Base-by-base conservation (phyloP, 192 early-diverging fungal species). In the Allomyces arbusculus region DNA sequence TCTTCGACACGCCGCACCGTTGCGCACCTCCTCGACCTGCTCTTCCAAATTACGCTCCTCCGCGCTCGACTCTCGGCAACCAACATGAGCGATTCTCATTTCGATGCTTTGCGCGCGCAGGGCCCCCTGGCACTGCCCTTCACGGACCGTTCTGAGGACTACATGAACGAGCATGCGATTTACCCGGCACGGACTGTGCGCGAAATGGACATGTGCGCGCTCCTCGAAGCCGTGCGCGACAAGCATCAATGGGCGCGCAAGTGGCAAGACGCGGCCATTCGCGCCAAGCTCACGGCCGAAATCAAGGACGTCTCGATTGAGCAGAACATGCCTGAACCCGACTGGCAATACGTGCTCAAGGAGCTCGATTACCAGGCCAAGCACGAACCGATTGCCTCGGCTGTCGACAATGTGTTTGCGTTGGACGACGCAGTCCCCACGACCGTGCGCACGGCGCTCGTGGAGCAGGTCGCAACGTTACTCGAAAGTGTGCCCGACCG, bases 151-250 rank as follows among this genome's bases (percentile, higher is more conserved):
- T 7, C 33, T 7, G 33, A 40, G 4, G 50, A 58, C 50, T 58
- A 58, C 50, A 14, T 14, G 50, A n/a, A 58, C 16, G 50, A 58
- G 5, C 4, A 58, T 10, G 50, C 50, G 50, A 14, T 20, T 14
- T 58, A 58, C 50, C 7, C 16, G 12, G 50, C 50, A 3, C 50
- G 12, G 12, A 58, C 50, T 16, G 1, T 58, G 16, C 12, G 20
- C 16, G 50, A 58, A 58, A 14, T 58, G 50, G 50, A 58, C 24
- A 66, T 79, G 6, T 61, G 67, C 10, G 65, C 65, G n/a, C 71
- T 74, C 64, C 71, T 72, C 64, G 67, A 71, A 10, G 72, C 74
- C 22, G 79, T 83, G 61, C 78, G 76, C 26, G 72, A 69, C 50
- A 82, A 80, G 64, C 70, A 66, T 22, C 43, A 71, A 22, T 83